Percentiles rank a stretch among this genome's conserved stretches.
Conservation (phyloP, 441 rosid genomes). For the Arabidopsis lyrata region DNA sequence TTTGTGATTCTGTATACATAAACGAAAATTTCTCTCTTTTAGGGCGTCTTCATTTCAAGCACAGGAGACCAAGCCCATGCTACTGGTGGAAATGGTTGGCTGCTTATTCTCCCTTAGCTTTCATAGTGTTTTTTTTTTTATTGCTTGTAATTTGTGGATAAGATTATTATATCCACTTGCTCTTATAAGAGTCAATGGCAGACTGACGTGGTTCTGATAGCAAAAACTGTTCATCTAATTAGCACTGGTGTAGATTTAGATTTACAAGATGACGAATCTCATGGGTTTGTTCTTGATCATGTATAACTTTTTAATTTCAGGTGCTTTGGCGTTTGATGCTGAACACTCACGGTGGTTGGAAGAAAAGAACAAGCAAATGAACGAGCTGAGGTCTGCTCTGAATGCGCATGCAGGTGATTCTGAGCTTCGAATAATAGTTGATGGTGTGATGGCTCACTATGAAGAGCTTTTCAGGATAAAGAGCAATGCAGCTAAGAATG, state of each 20-base stretch:
- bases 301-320: conserved; percentile 46
- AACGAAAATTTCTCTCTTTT: conserved; percentile 7
- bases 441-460: conserved; percentile 79
- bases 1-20: conserved; percentile 1
- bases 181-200: no score
- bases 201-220: no score
- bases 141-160: conserved; percentile 1
- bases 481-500: conserved; percentile 92
- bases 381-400: conserved; percentile 91
- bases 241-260: conserved; percentile 10
- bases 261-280: neutral
- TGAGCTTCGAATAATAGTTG: conserved; percentile 93
- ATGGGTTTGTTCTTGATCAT: conserved; percentile 12
- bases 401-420: conserved; percentile 91
- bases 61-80: conserved; percentile 97
- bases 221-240: neutral
- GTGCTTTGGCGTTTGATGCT: conserved; percentile 96
- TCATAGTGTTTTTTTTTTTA: neutral
- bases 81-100: conserved; percentile 87
- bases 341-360: conserved; percentile 95
- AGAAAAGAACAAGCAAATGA: conserved; percentile 83
- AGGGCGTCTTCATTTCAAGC: conserved; percentile 98
- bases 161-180: neutral
- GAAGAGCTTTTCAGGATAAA: conserved; percentile 95
- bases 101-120: conserved; percentile 10